phyloP scores from a whole-genome alignment of 768 basidiomycete genomes.

The Lentinula sp. region DNA sequence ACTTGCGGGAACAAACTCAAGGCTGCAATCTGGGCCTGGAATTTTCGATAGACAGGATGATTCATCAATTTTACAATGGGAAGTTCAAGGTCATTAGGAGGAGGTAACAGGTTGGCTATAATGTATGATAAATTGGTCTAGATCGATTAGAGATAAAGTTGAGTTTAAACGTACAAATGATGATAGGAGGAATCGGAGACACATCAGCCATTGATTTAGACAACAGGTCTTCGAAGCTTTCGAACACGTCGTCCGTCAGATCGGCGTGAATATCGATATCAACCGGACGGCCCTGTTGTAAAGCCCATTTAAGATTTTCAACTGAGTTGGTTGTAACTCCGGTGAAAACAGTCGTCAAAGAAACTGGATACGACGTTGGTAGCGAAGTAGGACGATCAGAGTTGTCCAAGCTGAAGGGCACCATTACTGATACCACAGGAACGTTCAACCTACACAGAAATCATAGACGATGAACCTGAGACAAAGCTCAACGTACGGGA shows the following conservation, averaged over 20 bases:
- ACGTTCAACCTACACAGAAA: slow-evolving; percentile 11
- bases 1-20: slow-evolving; percentile 72
- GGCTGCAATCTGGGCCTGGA: slow-evolving; percentile 65
- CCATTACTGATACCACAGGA: slow-evolving; percentile 49
- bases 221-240: slow-evolving; percentile 67
- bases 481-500: background rate
- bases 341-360: slow-evolving; percentile 54
- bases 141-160: background rate
- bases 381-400: slow-evolving; percentile 33
- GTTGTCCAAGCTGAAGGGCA: slow-evolving; percentile 57
- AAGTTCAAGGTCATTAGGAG: slow-evolving; percentile 63
- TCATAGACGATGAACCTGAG: background rate
- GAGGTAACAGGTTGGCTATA: slow-evolving; percentile 74
- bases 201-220: slow-evolving; percentile 50
- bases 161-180: slow-evolving; percentile 50
- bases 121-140: slow-evolving; percentile 7
- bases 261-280: slow-evolving; percentile 64
- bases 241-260: slow-evolving; percentile 49
- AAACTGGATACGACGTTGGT: slow-evolving; percentile 33
- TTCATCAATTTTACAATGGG: slow-evolving; percentile 79
- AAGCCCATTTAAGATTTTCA: slow-evolving; percentile 58
- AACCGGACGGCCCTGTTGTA: slow-evolving; percentile 55
- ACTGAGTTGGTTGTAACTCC: slow-evolving; percentile 41
- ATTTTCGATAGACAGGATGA: slow-evolving; percentile 67
- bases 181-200: slow-evolving; percentile 45